These are phyloP conservation scores for Rosa lucieae DNA, from an alignment of 306 rosid species.

Conservation along the genomic window DNA sequence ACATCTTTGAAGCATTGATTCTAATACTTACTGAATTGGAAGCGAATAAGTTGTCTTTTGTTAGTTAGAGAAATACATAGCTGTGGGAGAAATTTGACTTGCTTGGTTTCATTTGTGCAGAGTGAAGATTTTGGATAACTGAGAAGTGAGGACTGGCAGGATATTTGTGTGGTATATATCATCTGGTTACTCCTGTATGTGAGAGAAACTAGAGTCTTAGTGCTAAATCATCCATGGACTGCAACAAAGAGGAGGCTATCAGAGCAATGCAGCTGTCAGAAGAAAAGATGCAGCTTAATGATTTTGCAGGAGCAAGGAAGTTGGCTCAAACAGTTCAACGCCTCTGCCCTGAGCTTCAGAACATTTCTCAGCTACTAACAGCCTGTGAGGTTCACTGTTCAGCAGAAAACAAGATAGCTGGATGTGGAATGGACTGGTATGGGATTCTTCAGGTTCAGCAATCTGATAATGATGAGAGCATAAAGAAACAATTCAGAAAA, in stretches of 20 bases:
- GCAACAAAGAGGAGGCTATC: conserved; percentile 89
- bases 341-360: conserved; percentile 65
- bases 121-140: conserved; percentile 27
- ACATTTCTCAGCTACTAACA: conserved; percentile 58
- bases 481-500: conserved; percentile 81
- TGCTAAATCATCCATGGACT: conserved; percentile 61
- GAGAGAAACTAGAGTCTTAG: conserved; percentile 24
- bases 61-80: background rate
- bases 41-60: background rate
- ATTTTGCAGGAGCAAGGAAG: conserved; percentile 73
- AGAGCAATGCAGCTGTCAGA: conserved; percentile 78
- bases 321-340: conserved; percentile 56
- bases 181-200: conserved; percentile 9
- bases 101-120: conserved; percentile 26
- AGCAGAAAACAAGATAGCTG: conserved; percentile 53
- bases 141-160: conserved; percentile 6
- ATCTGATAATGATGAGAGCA: conserved; percentile 49
- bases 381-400: conserved; percentile 89
- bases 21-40: conserved; percentile 6
- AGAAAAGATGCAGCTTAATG: conserved; percentile 50
- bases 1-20: background rate
- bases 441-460: conserved; percentile 59
- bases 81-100: conserved; percentile 13
- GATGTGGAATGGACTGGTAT: conserved; percentile 79
- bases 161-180: background rate